Evolutionary conservation across 2,329 filamentous ascomycete genomes (phyloP).

Genomic region (Arthrobotrys sphaeroides): DNA sequence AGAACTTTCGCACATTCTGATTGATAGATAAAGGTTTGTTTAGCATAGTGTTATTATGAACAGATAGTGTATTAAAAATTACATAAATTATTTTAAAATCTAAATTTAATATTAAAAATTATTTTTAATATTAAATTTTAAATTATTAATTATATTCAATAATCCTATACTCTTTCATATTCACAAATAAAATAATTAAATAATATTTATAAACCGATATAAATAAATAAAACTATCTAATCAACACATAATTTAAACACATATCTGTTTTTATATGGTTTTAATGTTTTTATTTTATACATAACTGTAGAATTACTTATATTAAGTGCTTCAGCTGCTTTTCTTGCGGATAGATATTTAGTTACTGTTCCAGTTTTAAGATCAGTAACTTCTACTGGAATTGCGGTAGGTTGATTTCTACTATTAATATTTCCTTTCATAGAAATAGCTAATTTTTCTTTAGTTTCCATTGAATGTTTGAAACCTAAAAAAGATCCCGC

Average conservation of each 20-base stretch:
- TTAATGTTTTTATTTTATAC: slow-evolving; percentile 34
- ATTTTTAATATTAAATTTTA: neutral
- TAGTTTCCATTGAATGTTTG: neutral
- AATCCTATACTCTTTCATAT: neutral
- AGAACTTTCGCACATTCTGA: no score
- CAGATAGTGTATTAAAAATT: slow-evolving; percentile 26
- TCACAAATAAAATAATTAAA: neutral
- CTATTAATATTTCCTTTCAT: no score
- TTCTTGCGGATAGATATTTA: neutral
- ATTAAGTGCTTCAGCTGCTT: neutral
- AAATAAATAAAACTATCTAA: neutral
- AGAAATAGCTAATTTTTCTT: slow-evolving; percentile 19
- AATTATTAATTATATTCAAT: neutral
- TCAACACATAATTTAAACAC: slow-evolving; percentile 20
- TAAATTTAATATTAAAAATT: neutral
- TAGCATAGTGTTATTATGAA: neutral
- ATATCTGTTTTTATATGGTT: slow-evolving; percentile 10
- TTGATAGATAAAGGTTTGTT: neutral
- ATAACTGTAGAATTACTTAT: slow-evolving; percentile 26
- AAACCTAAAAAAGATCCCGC: neutral
- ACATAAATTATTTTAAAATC: slow-evolving; percentile 43
- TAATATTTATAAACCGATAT: neutral
- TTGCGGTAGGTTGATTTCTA: no score
- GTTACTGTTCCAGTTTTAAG: slow-evolving; percentile 12
- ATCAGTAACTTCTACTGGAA: slow-evolving; percentile 5